phyloP scores from a whole-genome alignment of 1,284 basidiomycete species.

The Naganishia sp. region DNA sequence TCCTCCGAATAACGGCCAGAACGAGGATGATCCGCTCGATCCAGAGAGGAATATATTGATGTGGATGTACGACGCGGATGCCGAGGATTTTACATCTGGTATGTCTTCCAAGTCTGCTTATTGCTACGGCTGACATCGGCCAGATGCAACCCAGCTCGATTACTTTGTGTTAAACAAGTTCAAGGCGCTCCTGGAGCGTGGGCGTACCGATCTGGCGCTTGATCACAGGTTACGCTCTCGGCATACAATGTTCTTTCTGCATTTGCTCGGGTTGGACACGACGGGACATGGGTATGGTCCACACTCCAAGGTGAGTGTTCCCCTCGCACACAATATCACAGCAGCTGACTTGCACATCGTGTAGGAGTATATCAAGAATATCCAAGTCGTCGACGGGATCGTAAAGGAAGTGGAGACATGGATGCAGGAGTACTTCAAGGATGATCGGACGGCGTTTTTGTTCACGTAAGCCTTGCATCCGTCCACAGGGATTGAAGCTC shows the following conservation, averaged over 20 bases:
- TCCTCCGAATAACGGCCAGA: constrained; percentile 58
- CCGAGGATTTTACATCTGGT: constrained; percentile 83
- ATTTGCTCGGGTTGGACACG: constrained; percentile 81
- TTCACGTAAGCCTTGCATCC: constrained; percentile 60
- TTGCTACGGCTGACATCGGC: neutral
- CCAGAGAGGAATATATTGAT: constrained; percentile 63
- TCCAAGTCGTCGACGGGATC: constrained; percentile 75
- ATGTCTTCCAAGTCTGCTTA: neutral
- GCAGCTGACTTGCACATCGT: constrained; percentile 11
- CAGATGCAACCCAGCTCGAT: constrained; percentile 77
- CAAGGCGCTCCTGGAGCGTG: constrained; percentile 63
- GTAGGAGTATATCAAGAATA: constrained; percentile 83
- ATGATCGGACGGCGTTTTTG: constrained; percentile 71
- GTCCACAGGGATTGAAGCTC: neutral
- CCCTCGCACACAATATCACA: neutral
- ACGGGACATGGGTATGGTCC: constrained; percentile 86
- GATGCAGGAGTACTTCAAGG: constrained; percentile 66
- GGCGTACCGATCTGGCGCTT: constrained; percentile 60
- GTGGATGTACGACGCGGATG: constrained; percentile 75
- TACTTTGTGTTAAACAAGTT: constrained; percentile 76
- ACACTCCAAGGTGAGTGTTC: constrained; percentile 63
- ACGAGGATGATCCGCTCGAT: constrained; percentile 30
- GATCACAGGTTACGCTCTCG: constrained; percentile 60
- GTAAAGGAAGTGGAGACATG: constrained; percentile 68
- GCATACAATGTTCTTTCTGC: constrained; percentile 77